A percentile compares a stretch with the other conserved stretches of the same genome.
These are phyloP conservation scores for Sclerotinia spermophila DNA, from an alignment of 2,329 filamentous ascomycete species.

Conservation along the genomic window DNA sequence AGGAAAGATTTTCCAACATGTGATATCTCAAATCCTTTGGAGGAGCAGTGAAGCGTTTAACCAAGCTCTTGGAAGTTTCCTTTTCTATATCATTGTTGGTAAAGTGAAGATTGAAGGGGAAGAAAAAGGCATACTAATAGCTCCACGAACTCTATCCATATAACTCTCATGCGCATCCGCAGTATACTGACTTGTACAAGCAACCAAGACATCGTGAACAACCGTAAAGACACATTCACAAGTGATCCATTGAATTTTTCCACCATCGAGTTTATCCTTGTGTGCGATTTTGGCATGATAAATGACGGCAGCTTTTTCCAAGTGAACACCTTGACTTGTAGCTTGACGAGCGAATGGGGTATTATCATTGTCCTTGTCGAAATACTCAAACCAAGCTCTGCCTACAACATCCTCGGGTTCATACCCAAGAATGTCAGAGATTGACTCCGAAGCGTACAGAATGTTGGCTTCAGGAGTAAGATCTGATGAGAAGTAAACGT, in stretches of 20 bases:
- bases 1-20: conserved; percentile 81
- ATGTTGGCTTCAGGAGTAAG: conserved; percentile 72
- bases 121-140: not conserved
- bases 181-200: conserved; percentile 75
- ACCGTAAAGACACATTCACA: conserved; percentile 90
- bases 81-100: not conserved
- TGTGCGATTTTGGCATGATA: conserved; percentile 73
- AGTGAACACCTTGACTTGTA: conserved; percentile 67
- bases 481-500: conserved; percentile 47
- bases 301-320: conserved; percentile 82
- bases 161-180: not conserved
- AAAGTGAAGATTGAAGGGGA: not conserved
- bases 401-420: conserved; percentile 71
- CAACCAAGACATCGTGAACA: conserved; percentile 83
- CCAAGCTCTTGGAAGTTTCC: conserved; percentile 1
- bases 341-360: conserved; percentile 64
- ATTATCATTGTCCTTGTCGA: conserved; percentile 67
- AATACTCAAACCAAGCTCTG: conserved; percentile 79
- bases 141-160: conserved; percentile 1
- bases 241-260: conserved; percentile 54
- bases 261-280: conserved; percentile 50
- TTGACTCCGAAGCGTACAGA: conserved; percentile 78
- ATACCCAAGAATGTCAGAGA: conserved; percentile 79
- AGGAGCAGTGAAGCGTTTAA: conserved; percentile 72
- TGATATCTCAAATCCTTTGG: conserved; percentile 81